These are phyloP conservation scores for Climacium dendroides DNA, from an alignment of 225 moss, liverwort and hornwort genomes.

Conservation along the genomic window DNA sequence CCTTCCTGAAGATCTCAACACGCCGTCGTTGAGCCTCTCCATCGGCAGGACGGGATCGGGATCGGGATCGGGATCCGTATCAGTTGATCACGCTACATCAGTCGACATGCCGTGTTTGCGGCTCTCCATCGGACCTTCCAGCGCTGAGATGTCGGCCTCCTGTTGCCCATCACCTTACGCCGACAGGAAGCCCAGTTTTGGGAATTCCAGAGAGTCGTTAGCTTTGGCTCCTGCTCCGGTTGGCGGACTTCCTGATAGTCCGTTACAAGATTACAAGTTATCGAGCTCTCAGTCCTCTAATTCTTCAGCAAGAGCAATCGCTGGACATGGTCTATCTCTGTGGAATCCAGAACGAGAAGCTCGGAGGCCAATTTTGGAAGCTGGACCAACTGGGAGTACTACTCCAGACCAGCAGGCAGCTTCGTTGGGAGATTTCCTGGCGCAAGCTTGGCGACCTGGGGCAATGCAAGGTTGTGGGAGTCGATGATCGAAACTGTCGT, in stretches of 20 bases:
- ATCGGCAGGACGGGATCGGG: slow-evolving; percentile 18
- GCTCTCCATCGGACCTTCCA: slow-evolving; percentile 50
- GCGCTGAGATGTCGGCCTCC: neutral
- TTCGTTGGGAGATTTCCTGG: slow-evolving; percentile 16
- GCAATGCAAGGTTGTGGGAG: neutral
- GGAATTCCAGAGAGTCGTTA: neutral
- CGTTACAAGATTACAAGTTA: neutral
- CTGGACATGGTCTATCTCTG: neutral
- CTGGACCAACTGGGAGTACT: neutral
- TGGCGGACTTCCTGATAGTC: neutral
- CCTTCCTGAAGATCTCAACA: neutral
- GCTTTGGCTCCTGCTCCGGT: neutral
- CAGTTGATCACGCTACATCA: neutral
- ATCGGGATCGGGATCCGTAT: neutral
- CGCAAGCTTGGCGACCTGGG: slow-evolving; percentile 17
- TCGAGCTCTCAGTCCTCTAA: neutral
- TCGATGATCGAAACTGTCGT: neutral
- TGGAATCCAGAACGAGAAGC: neutral
- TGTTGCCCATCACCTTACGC: neutral
- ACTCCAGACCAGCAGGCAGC: neutral
- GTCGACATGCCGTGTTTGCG: slow-evolving; percentile 17
- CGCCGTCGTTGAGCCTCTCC: slow-evolving; percentile 40
- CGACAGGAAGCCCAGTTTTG: slow-evolving; percentile 6
- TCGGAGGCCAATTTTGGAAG: neutral
- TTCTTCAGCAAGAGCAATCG: neutral